phyloP scores from a whole-genome alignment of 2,329 filamentous ascomycete genomes.

The Fusarium denticulatum region DNA sequence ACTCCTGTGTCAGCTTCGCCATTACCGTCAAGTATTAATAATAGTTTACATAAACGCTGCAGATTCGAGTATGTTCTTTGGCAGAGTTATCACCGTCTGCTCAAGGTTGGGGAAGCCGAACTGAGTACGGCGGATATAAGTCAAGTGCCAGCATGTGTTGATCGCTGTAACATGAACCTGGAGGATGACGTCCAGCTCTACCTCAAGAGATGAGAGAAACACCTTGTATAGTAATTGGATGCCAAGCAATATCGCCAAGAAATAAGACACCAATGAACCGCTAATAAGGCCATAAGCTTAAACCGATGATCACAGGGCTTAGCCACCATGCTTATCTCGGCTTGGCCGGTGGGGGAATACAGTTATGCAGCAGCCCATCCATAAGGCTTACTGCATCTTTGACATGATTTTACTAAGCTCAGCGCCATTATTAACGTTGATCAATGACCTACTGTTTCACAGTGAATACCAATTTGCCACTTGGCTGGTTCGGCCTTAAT shows the following conservation, averaged over 20 bases:
- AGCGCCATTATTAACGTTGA: background rate
- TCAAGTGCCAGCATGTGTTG: background rate
- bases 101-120: background rate
- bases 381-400: background rate
- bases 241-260: background rate
- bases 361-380: background rate
- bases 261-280: background rate
- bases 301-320: background rate
- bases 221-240: background rate
- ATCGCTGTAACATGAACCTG: background rate
- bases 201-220: background rate
- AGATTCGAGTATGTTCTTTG: background rate
- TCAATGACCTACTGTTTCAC: background rate
- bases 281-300: background rate
- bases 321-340: conserved; percentile 11
- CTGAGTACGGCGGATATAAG: background rate
- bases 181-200: background rate
- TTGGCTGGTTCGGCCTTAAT: background rate
- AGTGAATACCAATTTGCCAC: background rate
- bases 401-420: conserved; percentile 2
- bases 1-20: background rate
- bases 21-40: background rate
- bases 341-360: conserved; percentile 3
- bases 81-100: too few relatives aligned
- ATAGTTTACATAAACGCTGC: background rate